These are phyloP conservation scores for Phylloporus sp. DNA, from an alignment of 768 basidiomycete species.

Conservation along the genomic window DNA sequence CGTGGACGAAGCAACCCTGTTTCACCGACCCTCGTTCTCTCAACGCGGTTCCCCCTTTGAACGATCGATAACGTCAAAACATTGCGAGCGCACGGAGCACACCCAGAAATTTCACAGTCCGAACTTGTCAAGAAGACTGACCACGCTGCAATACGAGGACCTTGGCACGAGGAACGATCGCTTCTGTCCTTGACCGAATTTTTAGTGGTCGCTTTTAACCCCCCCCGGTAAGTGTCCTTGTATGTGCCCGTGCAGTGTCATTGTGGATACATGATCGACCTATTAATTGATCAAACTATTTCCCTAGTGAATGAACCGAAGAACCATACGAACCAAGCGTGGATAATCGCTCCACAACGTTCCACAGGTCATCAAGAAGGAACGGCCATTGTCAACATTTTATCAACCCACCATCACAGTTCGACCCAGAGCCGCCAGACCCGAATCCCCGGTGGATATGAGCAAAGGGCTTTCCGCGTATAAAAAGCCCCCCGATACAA, in stretches of 20 bases:
- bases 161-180: conserved; percentile 2
- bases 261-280: conserved; percentile 1
- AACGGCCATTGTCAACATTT: not conserved
- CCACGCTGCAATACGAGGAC: conserved; percentile 8
- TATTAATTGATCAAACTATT: conserved; percentile 10
- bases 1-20: conserved; percentile 4
- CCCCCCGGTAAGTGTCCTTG: not conserved
- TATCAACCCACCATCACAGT: conserved; percentile 4
- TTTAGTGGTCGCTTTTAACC: not conserved
- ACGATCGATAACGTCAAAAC: conserved; percentile 22
- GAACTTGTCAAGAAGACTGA: conserved; percentile 11
- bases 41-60: conserved; percentile 2
- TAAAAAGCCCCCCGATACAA: conserved; percentile 12
- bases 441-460: conserved; percentile 5
- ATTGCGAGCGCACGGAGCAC: conserved; percentile 6
- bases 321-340: conserved; percentile 10
- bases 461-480: conserved; percentile 3
- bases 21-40: conserved; percentile 11
- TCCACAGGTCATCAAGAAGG: not conserved
- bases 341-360: conserved; percentile 4
- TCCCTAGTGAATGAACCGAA: not conserved
- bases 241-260: conserved; percentile 1
- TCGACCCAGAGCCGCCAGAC: conserved; percentile 1
- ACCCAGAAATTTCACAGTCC: conserved; percentile 15
- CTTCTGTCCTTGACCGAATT: not conserved